Evolutionary conservation across 2,329 filamentous ascomycete species (phyloP).

Genomic region (Paraphoma chrysanthemicola): DNA sequence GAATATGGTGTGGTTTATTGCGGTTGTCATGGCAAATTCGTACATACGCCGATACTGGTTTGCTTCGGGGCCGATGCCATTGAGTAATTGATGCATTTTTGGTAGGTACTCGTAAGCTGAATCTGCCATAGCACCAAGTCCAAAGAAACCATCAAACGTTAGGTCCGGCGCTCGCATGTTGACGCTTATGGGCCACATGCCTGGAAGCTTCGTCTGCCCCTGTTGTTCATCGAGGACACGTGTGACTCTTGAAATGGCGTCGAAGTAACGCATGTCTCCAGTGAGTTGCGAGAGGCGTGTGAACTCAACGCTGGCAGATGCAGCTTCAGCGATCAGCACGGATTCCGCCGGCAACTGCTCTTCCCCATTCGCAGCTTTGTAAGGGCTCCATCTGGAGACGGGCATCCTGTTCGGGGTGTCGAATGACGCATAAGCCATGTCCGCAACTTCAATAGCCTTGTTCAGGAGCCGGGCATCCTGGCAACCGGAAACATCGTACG

Average conservation of each 20-base stretch:
- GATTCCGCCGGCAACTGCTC: slow-evolving; percentile 47
- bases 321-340: slow-evolving; percentile 54
- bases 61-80: slow-evolving; percentile 55
- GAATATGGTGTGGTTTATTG: slow-evolving; percentile 55
- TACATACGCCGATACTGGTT: slow-evolving; percentile 61
- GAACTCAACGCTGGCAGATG: slow-evolving; percentile 55
- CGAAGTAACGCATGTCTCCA: slow-evolving; percentile 53
- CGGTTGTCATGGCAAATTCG: slow-evolving; percentile 55
- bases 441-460: slow-evolving; percentile 80
- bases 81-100: slow-evolving; percentile 55
- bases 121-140: slow-evolving; percentile 44
- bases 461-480: slow-evolving; percentile 71
- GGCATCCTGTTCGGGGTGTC: slow-evolving; percentile 96
- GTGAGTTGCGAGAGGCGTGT: slow-evolving; percentile 54
- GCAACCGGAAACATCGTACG: slow-evolving; percentile 80
- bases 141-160: slow-evolving; percentile 45
- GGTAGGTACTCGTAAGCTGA: slow-evolving; percentile 50
- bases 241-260: slow-evolving; percentile 53
- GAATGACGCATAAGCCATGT: slow-evolving; percentile 80
- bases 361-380: slow-evolving; percentile 42
- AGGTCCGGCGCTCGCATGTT: slow-evolving; percentile 49
- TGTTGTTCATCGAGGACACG: slow-evolving; percentile 50
- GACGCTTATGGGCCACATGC: slow-evolving; percentile 56
- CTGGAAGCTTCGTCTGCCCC: slow-evolving; percentile 50
- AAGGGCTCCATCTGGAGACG: slow-evolving; percentile 52